Conservation (phyloP, 305 asterid genomes). For the Solanum hybrid region DNA sequence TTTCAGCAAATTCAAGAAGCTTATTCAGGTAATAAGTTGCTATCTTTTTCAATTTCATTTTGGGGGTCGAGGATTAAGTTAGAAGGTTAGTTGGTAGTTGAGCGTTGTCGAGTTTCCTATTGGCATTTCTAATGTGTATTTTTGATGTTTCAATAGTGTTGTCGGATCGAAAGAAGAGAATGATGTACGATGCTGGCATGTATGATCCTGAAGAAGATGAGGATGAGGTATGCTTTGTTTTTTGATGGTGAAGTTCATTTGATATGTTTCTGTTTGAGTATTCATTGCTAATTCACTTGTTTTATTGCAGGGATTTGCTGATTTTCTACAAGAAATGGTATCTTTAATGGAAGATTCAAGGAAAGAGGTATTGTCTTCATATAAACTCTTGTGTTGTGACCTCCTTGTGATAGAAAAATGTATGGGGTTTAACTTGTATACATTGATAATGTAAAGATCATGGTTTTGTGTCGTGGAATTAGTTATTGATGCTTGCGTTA, state of each 20-base stretch:
- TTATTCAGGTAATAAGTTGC: slow-evolving; percentile 60
- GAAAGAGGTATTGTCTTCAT: slow-evolving; percentile 42
- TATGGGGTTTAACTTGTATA: background rate
- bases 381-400: background rate
- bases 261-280: background rate
- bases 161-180: slow-evolving; percentile 58
- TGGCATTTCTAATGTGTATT: background rate
- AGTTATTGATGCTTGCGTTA: background rate
- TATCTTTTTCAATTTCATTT: background rate
- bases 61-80: background rate
- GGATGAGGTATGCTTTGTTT: slow-evolving; percentile 33
- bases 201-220: slow-evolving; percentile 54
- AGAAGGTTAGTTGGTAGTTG: background rate
- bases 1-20: slow-evolving; percentile 91
- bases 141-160: slow-evolving; percentile 33
- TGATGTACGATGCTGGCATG: slow-evolving; percentile 65
- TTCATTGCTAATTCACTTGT: background rate
- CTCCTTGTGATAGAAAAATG: background rate
- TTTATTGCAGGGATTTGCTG: slow-evolving; percentile 44
- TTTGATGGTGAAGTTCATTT: background rate
- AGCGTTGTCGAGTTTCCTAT: background rate
- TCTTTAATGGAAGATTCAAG: slow-evolving; percentile 48
- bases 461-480: background rate
- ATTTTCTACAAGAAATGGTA: slow-evolving; percentile 69
- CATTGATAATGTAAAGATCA: background rate